Evolutionary conservation across 2,329 filamentous ascomycete species (phyloP).

Genomic region (Phialemonium atrogriseum): DNA sequence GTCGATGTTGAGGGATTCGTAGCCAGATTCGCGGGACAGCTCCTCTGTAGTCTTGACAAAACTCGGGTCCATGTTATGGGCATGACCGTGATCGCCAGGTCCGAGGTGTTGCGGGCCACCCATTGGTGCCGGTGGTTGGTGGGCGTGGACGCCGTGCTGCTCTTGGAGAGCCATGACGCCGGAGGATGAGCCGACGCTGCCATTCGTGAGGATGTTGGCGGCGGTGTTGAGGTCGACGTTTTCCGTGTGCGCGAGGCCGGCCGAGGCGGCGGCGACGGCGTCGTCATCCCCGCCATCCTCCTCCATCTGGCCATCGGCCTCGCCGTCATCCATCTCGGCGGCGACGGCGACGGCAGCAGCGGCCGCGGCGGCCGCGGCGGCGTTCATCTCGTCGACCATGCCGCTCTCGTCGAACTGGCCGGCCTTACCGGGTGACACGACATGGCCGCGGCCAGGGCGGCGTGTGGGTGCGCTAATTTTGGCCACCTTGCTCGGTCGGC

Average conservation of each 20-base stretch:
- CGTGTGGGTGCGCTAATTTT: conserved; percentile 24
- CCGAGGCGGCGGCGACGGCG: conserved; percentile 22
- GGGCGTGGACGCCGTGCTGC: conserved; percentile 19
- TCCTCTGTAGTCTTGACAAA: conserved; percentile 34
- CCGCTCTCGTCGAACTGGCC: conserved; percentile 6
- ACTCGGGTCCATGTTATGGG: conserved; percentile 13
- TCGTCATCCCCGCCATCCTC: conserved; percentile 13
- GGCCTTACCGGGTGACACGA: background rate
- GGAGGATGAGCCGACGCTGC: conserved; percentile 9
- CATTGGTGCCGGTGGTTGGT: conserved; percentile 1
- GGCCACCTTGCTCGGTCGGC: conserved; percentile 33
- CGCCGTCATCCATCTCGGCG: conserved; percentile 4
- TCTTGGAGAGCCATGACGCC: conserved; percentile 10
- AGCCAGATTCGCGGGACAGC: conserved; percentile 38
- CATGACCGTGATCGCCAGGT: conserved; percentile 16
- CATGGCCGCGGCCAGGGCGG: conserved; percentile 18
- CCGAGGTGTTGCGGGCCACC: conserved; percentile 15
- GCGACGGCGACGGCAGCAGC: background rate
- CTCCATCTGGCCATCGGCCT: conserved; percentile 4
- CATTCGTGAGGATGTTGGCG: conserved; percentile 22
- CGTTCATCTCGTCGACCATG: conserved; percentile 4
- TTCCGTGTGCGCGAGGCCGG: conserved; percentile 18
- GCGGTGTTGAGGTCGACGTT: conserved; percentile 19
- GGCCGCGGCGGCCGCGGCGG: conserved; percentile 1
- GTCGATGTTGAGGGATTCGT: conserved; percentile 37